Conservation (phyloP, 345 rosid genomes). For the Gossypium sturtianum region DNA sequence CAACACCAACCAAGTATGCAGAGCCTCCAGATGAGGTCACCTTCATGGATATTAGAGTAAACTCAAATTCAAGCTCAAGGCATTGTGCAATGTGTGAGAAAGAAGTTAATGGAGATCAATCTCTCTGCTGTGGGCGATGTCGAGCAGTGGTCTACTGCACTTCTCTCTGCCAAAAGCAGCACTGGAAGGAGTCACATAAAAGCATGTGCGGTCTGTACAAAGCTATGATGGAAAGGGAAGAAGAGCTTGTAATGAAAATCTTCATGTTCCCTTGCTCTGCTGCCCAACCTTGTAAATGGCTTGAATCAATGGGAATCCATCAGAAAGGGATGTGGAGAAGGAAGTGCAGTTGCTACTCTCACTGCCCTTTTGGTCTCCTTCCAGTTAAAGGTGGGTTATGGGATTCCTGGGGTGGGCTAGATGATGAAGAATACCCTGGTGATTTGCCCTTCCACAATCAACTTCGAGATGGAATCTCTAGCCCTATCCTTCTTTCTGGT, state of each 20-base stretch:
- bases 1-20: conserved; percentile 38
- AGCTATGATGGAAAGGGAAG: conserved; percentile 59
- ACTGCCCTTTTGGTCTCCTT: conserved; percentile 43
- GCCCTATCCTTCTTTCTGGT: conserved; percentile 40
- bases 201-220: conserved; percentile 44
- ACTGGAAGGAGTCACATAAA: conserved; percentile 46
- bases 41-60: conserved; percentile 26
- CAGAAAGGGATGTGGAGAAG: conserved; percentile 65
- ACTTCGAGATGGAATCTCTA: conserved; percentile 20
- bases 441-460: conserved; percentile 38
- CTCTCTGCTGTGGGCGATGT: conserved; percentile 44
- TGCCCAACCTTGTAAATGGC: conserved; percentile 50
- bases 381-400: conserved; percentile 39
- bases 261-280: conserved; percentile 40
- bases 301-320: conserved; percentile 43
- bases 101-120: conserved; percentile 38
- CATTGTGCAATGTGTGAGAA: conserved; percentile 44
- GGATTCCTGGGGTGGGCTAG: conserved; percentile 53
- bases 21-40: conserved; percentile 33
- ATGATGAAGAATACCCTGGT: conserved; percentile 37
- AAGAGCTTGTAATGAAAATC: conserved; percentile 46
- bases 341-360: conserved; percentile 50
- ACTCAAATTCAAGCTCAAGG: conserved; percentile 26
- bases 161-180: conserved; percentile 48
- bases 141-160: conserved; percentile 43